Percentiles rank a stretch among this genome's conserved stretches.
These are phyloP conservation scores for Periconia digitata DNA, from an alignment of 2,329 filamentous ascomycete genomes.

Conservation along the genomic window DNA sequence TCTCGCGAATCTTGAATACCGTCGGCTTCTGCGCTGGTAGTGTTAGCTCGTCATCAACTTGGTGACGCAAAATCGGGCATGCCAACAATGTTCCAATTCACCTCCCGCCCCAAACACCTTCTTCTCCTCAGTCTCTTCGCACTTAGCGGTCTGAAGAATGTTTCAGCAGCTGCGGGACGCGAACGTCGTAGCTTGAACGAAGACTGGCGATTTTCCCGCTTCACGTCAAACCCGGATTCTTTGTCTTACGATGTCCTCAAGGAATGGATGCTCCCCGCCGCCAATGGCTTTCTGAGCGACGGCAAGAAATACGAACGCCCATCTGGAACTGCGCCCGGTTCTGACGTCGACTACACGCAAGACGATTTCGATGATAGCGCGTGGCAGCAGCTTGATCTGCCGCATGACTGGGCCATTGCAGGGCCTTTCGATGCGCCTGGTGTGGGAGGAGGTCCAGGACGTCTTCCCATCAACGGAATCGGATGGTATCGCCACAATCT, in stretches of 20 bases:
- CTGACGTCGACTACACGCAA: conserved; percentile 38
- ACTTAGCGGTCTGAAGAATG: too few relatives aligned
- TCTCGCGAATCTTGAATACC: too few relatives aligned
- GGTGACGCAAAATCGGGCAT: too few relatives aligned
- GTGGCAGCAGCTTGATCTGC: conserved; percentile 49
- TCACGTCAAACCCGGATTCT: conserved; percentile 40
- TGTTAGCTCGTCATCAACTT: too few relatives aligned
- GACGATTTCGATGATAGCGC: conserved; percentile 42
- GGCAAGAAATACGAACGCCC: conserved; percentile 38
- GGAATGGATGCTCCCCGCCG: conserved; percentile 47
- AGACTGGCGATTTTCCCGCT: conserved; percentile 46
- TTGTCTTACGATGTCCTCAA: conserved; percentile 44
- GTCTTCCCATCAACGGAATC: conserved; percentile 55
- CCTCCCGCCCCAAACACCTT: too few relatives aligned
- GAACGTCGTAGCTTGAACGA: conserved; percentile 39
- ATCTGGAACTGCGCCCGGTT: conserved; percentile 25
- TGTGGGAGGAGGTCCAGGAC: conserved; percentile 46
- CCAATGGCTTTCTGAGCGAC: conserved; percentile 44
- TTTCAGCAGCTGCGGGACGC: conserved; percentile 9
- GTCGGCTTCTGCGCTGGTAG: too few relatives aligned
- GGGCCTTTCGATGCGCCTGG: conserved; percentile 46
- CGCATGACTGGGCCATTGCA: conserved; percentile 55
- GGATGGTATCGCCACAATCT: conserved; percentile 56
- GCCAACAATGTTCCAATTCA: too few relatives aligned
- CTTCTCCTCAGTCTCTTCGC: too few relatives aligned